phyloP scores from a whole-genome alignment of 345 rosid genomes.

The Populus simonii region DNA sequence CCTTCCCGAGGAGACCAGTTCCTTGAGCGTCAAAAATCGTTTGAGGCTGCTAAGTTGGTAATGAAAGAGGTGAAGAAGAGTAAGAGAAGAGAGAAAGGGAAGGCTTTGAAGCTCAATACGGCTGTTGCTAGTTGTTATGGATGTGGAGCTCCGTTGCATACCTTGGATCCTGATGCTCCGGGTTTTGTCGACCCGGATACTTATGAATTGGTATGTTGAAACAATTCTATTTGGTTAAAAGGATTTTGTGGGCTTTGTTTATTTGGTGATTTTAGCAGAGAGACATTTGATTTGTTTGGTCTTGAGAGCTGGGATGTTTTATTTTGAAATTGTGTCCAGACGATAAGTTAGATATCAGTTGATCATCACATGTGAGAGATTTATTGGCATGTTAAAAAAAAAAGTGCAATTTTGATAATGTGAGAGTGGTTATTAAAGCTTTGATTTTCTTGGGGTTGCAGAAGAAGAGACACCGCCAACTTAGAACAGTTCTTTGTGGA shows the following conservation, averaged over 20 bases:
- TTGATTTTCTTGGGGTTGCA: slow-evolving; percentile 28
- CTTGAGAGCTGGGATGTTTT: neutral
- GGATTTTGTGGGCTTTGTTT: neutral
- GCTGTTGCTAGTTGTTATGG: slow-evolving; percentile 69
- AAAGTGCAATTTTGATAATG: neutral
- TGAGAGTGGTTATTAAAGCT: slow-evolving; percentile 1
- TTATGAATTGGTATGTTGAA: slow-evolving; percentile 58
- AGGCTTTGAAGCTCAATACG: slow-evolving; percentile 38
- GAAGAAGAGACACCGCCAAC: slow-evolving; percentile 96
- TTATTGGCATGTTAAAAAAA: neutral
- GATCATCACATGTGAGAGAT: neutral
- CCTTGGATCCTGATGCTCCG: slow-evolving; percentile 66
- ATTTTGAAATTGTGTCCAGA: neutral
- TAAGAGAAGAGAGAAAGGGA: slow-evolving; percentile 38
- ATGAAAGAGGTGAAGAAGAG: slow-evolving; percentile 49
- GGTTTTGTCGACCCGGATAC: slow-evolving; percentile 66
- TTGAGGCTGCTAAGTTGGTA: slow-evolving; percentile 51
- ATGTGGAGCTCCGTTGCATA: slow-evolving; percentile 94
- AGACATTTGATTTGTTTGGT: neutral
- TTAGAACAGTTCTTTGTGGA: slow-evolving; percentile 82
- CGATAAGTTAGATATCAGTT: neutral
- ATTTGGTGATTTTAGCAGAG: neutral
- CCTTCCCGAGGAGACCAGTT: slow-evolving; percentile 72
- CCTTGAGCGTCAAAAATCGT: slow-evolving; percentile 55
- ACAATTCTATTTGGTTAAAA: neutral